Percentiles rank a stretch among this genome's conserved stretches.
These are phyloP conservation scores for Leccinum aurantiacum DNA, from an alignment of 768 basidiomycete species.

Conservation along the genomic window DNA sequence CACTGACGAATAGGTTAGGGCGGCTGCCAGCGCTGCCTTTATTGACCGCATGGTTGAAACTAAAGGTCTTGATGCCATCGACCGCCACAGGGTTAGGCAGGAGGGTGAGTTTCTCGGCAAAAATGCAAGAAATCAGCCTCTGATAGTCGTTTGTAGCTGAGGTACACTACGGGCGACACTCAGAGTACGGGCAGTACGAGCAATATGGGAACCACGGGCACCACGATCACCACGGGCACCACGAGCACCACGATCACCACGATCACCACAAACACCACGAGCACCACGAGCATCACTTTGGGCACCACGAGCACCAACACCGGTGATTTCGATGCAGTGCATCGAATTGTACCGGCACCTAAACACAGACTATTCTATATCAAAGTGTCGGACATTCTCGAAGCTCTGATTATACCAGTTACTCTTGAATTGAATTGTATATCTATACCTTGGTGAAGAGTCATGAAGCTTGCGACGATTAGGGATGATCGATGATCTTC, in stretches of 20 bases:
- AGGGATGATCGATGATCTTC: neutral
- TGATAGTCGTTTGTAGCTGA: constrained; percentile 16
- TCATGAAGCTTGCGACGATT: neutral
- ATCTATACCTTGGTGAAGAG: neutral
- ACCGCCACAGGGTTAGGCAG: constrained; percentile 43
- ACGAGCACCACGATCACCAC: neutral
- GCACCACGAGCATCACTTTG: neutral
- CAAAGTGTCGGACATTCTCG: neutral
- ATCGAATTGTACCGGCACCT: neutral
- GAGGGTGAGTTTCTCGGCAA: constrained; percentile 25
- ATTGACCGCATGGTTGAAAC: constrained; percentile 56
- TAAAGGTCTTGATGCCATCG: constrained; percentile 53
- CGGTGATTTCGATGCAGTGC: neutral
- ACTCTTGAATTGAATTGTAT: neutral
- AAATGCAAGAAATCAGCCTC: neutral
- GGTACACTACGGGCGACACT: neutral
- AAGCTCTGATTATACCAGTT: neutral
- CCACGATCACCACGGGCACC: neutral
- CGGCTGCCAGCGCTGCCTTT: constrained; percentile 55
- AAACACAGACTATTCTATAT: constrained; percentile 10
- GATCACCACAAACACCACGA: too few relatives aligned
- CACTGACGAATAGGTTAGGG: constrained; percentile 34
- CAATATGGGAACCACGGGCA: neutral
- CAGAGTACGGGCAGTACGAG: neutral
- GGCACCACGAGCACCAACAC: neutral